A percentile compares a stretch with the other conserved stretches of the same genome.
These are phyloP conservation scores for Flaveria bidentis DNA, from an alignment of 129 eudicot genomes.

Conservation along the genomic window DNA sequence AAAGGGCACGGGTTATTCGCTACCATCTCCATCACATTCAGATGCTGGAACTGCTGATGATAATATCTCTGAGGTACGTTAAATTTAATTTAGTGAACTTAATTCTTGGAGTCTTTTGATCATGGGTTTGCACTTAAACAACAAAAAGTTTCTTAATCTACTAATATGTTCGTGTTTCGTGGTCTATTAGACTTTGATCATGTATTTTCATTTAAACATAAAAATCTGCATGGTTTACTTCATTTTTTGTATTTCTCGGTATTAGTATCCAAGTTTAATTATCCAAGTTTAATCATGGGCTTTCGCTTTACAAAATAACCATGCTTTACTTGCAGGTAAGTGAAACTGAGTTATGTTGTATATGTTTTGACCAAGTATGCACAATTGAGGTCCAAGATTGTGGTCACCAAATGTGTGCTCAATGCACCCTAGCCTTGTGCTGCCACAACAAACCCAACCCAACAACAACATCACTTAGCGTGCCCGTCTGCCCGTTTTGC, in stretches of 20 bases:
- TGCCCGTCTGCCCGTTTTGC: constrained; percentile 85
- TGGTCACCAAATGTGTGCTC: constrained; percentile 91
- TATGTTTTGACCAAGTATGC: constrained; percentile 76
- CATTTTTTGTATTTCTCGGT: neutral
- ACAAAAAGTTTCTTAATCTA: neutral
- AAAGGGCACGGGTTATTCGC: constrained; percentile 41
- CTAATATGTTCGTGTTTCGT: constrained; percentile 16
- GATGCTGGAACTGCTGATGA: constrained; percentile 40
- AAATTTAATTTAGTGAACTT: constrained; percentile 6
- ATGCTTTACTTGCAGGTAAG: constrained; percentile 41
- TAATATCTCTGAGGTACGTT: constrained; percentile 58
- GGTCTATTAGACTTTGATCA: neutral
- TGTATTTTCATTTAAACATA: neutral
- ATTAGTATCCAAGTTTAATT: constrained; percentile 10
- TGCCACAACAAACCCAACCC: constrained; percentile 71
- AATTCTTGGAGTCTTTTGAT: constrained; percentile 17
- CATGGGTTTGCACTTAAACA: neutral
- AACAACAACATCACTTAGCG: constrained; percentile 35
- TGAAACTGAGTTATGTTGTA: constrained; percentile 69
- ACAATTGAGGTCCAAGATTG: constrained; percentile 75
- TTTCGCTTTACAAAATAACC: constrained; percentile 4
- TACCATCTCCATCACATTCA: constrained; percentile 41
- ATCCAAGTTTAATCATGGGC: constrained; percentile 13
- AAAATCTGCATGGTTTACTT: neutral
- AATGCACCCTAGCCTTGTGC: constrained; percentile 68